A percentile compares a stretch with the other conserved stretches of the same genome.
Evolutionary conservation across 192 early-diverging fungal genomes (phyloP).

Genomic region (Coemansia furcata): DNA sequence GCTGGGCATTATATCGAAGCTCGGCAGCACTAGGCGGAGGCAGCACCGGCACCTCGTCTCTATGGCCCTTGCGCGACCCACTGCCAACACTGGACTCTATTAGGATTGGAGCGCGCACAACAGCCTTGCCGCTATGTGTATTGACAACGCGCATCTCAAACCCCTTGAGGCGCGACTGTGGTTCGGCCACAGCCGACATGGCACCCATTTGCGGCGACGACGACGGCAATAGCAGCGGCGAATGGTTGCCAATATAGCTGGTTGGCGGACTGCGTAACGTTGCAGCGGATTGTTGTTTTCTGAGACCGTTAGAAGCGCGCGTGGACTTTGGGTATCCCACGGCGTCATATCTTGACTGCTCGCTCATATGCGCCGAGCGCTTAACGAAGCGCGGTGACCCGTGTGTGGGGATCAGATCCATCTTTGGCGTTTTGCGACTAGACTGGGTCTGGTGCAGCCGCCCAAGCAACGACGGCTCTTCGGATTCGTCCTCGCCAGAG

Average conservation of each 20-base stretch:
- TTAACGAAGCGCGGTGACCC: constrained; percentile 19
- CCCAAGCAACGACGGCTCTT: constrained; percentile 11
- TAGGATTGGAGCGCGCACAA: constrained; percentile 35
- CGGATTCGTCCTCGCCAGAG: not conserved
- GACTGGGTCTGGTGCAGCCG: constrained; percentile 15
- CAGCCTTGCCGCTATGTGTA: constrained; percentile 35
- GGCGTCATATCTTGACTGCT: constrained; percentile 26
- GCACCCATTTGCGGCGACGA: not conserved
- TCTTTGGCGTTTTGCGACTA: not conserved
- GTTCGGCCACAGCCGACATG: constrained; percentile 5
- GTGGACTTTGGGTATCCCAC: constrained; percentile 41
- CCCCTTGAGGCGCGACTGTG: constrained; percentile 34
- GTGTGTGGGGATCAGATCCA: constrained; percentile 6
- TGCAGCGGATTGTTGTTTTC: not conserved
- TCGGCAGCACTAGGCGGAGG: constrained; percentile 42
- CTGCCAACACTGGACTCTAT: not conserved
- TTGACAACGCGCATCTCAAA: constrained; percentile 46
- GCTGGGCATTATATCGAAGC: constrained; percentile 44
- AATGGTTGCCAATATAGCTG: not conserved
- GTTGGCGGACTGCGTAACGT: not conserved
- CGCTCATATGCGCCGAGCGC: constrained; percentile 16
- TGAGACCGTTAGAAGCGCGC: not conserved
- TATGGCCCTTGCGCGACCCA: not conserved
- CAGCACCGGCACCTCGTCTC: constrained; percentile 14
- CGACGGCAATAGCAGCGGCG: not conserved